Base-by-base conservation (phyloP, 805 yeast species). In the Schizosaccharomyces lindneri region DNA sequence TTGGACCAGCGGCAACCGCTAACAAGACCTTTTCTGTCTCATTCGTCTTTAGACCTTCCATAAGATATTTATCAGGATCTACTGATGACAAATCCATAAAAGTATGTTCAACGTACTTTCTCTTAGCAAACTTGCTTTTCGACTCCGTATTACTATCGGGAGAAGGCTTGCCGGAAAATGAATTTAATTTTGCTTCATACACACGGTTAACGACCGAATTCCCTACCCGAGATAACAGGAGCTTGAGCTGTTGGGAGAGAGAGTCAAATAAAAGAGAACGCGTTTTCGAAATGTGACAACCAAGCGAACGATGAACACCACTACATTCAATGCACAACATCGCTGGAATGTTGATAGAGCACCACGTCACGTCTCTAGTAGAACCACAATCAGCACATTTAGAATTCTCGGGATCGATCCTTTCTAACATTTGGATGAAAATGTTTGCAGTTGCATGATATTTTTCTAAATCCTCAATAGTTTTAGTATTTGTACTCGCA, bases 281-380 rank as follows among this genome's bases (percentile, higher is more conserved):
- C 3, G 89, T 80, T 68, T 84, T 87, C 5, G 93, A 79, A 4
- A 87, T 76, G 65, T 84, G 88, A 0, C 95, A 77, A 0, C 97
- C 96, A 68, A 90, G 71, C 24, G 87, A 82, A 62, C 96, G 75
- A 70, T 89, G 97, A n/a, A 83, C 81, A 0, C 95, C 88, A 0
- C 95, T 82, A 67, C 97, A 89, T 61, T 82, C 81, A 57, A 87
- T 82, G 70, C 97, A 89, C 31, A 90, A 74, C 2, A 83, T 79
- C 36, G 81, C 81, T 62, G 87, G 71, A 55, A 83, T 71, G 67
- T 85, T 88, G 63, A 87, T 75, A 0, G 95, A 85, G 3, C 90
- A 78, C 96, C 96, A 89, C 65, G 88, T 95, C 17, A 85, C 94
- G 15, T 78, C 72, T 17, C 76, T 79, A 0, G 71, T 67, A 1